A percentile compares a stretch with the other conserved stretches of the same genome.
Conservation (phyloP, 2,329 filamentous ascomycete genomes). For the Chaetomium sp. region DNA sequence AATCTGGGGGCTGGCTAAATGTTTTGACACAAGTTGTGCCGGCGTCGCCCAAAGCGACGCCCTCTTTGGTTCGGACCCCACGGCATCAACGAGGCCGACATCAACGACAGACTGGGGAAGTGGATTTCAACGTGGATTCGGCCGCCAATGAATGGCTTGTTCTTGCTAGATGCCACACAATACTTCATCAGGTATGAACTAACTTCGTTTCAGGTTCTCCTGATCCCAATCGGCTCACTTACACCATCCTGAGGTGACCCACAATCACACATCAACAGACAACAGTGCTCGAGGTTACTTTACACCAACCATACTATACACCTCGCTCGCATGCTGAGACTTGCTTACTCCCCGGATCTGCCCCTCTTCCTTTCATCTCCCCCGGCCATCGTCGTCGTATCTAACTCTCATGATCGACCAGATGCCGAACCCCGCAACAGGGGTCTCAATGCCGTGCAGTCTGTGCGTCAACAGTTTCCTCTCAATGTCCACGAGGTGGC, state of each 20-base stretch:
- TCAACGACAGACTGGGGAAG: conserved; percentile 18
- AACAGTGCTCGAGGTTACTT: neutral
- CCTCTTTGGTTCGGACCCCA: conserved; percentile 17
- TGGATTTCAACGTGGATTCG: conserved; percentile 11
- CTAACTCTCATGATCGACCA: conserved; percentile 21
- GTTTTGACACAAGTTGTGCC: conserved; percentile 23
- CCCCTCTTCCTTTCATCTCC: neutral
- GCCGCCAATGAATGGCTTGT: neutral
- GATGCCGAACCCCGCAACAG: conserved; percentile 20
- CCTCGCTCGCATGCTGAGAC: neutral
- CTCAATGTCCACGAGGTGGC: conserved; percentile 2
- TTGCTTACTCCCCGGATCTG: neutral
- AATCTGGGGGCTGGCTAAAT: conserved; percentile 25
- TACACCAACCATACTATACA: neutral
- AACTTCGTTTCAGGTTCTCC: too few relatives aligned
- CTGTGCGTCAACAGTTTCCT: conserved; percentile 20
- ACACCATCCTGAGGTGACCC: neutral
- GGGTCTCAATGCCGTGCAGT: conserved; percentile 26
- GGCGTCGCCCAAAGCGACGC: conserved; percentile 21
- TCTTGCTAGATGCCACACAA: neutral
- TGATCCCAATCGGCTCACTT: neutral
- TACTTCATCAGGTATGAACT: neutral
- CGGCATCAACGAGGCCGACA: conserved; percentile 32
- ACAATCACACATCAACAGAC: neutral
- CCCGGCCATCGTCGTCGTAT: neutral